Evolutionary conservation across 164 flowering plant genomes (phyloP), one percentile per base, ranked within the genome.

Genomic region (Macadamia tetraphylla): DNA sequence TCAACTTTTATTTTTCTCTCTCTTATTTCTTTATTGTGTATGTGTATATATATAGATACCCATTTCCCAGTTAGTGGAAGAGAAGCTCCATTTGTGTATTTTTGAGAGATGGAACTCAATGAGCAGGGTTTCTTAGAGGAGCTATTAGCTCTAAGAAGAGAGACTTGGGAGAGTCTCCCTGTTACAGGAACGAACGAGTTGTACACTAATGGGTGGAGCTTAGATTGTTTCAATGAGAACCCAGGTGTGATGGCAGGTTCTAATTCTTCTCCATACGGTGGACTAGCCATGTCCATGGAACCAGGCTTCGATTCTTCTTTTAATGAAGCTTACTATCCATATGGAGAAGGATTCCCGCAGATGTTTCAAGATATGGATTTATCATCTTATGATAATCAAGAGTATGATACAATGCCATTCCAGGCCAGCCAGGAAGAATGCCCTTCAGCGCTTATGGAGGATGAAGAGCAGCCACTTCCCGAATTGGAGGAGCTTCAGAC

Each of bases 51-150:
- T 70, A 63, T 73, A 67, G 77, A 60, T 63, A 35, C 40, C 40
- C 40, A 35, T 35, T 35, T 35, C 40, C 40, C 40, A 35, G 40
- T 35, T 0, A 35, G 5, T 35, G 5, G 5, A 35, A 64, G 69
- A 3, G 51, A 46, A 11, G 7, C 51, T 3, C 51, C 1, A 11
- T 46, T 8, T 46, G 51, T 46, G 13, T 46, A 2, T 35, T 35
- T 35, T 35, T 40, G 68, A 69, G 63, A 65, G 59, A 86, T 86
- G 94, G 94, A 88, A 81, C 69, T 82, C 18, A 67, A 74, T 65
- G 85, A 83, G 7, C 75, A 77, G 62, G 84, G 79, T 58, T 74
- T 85, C 73, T 73, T 86, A 46, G 96, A 88, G 77, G 89, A 87
- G 60, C 67, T 87, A 44, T 67, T 85, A 12, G 77, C 79, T 61